Conservation (phyloP, 2,329 filamentous ascomycete species). For the Penicillium sp. region DNA sequence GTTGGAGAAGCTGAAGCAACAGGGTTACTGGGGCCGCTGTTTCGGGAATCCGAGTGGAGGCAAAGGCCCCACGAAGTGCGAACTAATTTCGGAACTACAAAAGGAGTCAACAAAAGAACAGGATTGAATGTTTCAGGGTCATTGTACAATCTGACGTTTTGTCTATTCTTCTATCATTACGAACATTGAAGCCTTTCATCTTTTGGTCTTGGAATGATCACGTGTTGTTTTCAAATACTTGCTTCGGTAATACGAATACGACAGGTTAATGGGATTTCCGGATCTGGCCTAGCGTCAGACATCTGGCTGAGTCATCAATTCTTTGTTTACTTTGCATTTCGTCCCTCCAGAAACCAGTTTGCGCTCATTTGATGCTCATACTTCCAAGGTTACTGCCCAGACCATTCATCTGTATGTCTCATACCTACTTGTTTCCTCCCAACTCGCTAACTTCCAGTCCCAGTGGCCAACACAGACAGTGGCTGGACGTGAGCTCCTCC, state of each 20-base stretch:
- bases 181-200: background rate
- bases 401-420: constrained; percentile 5
- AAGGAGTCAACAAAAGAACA: background rate
- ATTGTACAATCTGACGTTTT: background rate
- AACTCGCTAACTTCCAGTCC: background rate
- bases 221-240: background rate
- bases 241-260: constrained; percentile 10
- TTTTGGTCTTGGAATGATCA: background rate
- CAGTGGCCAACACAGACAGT: constrained; percentile 15
- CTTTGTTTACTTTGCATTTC: constrained; percentile 33
- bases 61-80: constrained; percentile 6
- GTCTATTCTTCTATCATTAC: background rate
- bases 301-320: constrained; percentile 28
- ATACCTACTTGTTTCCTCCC: background rate
- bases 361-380: constrained; percentile 1
- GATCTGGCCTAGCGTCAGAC: constrained; percentile 2
- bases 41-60: constrained; percentile 18
- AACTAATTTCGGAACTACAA: background rate
- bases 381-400: background rate
- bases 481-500: constrained; percentile 24
- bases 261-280: constrained; percentile 7
- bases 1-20: constrained; percentile 22
- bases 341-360: constrained; percentile 15
- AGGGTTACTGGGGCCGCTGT: constrained; percentile 22
- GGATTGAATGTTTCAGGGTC: background rate